Percentiles rank a stretch among this genome's conserved stretches.
Conservation (phyloP, 768 basidiomycete genomes). For the Kondoa subrosea region DNA sequence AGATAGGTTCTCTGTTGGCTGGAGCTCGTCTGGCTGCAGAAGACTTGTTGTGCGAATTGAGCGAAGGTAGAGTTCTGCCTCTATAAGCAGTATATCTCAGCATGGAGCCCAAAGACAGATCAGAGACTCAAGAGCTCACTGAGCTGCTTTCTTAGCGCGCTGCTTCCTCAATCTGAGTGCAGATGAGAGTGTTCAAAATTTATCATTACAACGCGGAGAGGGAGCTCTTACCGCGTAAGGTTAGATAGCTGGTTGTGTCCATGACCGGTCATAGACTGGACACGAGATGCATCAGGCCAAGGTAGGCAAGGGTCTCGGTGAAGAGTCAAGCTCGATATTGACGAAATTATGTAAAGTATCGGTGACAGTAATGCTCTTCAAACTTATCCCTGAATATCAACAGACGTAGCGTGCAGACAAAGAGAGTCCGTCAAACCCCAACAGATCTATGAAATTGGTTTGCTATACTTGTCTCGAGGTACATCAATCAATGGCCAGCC, state of each 20-base stretch:
- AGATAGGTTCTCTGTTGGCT: background rate
- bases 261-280: too few species aligned
- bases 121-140: background rate
- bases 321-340: too few species aligned
- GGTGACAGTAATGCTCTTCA: too few species aligned
- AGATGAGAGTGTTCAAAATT: too few species aligned
- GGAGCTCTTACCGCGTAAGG: background rate
- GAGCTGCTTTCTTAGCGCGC: background rate
- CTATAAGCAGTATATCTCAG: conserved; percentile 1
- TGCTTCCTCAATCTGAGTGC: background rate
- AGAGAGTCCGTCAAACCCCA: background rate
- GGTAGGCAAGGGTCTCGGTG: too few species aligned
- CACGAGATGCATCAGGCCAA: too few species aligned
- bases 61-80: conserved; percentile 9
- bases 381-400: too few species aligned
- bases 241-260: too few species aligned
- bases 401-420: background rate
- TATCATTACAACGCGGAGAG: background rate
- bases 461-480: background rate
- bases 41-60: background rate
- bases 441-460: background rate
- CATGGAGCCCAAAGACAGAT: conserved; percentile 17
- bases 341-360: too few species aligned
- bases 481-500: background rate
- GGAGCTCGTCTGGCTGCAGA: background rate